A percentile compares a stretch with the other conserved stretches of the same genome.
These are phyloP conservation scores for Inga leiocalycina DNA, from an alignment of 306 rosid species.

Conservation along the genomic window DNA sequence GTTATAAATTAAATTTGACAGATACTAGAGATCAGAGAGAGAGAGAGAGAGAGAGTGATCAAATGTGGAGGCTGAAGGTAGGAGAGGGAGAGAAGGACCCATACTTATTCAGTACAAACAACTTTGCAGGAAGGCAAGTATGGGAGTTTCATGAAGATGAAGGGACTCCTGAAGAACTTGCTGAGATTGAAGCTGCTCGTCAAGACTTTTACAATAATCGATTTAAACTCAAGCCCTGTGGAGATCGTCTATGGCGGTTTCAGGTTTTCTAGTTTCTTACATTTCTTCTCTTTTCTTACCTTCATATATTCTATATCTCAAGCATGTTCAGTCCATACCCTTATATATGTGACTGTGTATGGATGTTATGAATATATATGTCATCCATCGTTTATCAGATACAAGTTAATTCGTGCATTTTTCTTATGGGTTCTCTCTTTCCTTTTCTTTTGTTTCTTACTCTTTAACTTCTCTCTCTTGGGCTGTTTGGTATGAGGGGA, in stretches of 20 bases:
- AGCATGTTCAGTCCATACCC: not conserved
- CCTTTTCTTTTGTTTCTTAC: not conserved
- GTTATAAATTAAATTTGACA: not conserved
- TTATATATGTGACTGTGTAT: too few species aligned
- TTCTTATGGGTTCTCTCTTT: not conserved
- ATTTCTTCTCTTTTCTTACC: not conserved
- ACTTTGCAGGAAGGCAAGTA: conserved; percentile 52
- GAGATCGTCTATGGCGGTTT: conserved; percentile 59
- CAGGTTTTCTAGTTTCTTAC: conserved; percentile 31
- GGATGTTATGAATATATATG: not conserved
- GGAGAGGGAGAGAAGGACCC: conserved; percentile 51
- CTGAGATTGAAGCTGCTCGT: conserved; percentile 52
- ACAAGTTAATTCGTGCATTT: not conserved
- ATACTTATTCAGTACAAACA: conserved; percentile 52
- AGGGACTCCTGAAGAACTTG: conserved; percentile 43
- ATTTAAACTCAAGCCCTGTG: conserved; percentile 43
- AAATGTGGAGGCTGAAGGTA: conserved; percentile 63
- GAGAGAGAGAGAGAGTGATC: not conserved
- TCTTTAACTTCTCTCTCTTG: not conserved
- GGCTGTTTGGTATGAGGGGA: not conserved
- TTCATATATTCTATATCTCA: not conserved
- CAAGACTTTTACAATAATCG: conserved; percentile 46
- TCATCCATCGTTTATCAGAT: not conserved
- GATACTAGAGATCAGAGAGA: not conserved
- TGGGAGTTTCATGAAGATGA: conserved; percentile 58